Evolutionary conservation across 2,329 filamentous ascomycete genomes (phyloP), one percentile per base, ranked within the genome.

Genomic region (Botrytis porri): DNA sequence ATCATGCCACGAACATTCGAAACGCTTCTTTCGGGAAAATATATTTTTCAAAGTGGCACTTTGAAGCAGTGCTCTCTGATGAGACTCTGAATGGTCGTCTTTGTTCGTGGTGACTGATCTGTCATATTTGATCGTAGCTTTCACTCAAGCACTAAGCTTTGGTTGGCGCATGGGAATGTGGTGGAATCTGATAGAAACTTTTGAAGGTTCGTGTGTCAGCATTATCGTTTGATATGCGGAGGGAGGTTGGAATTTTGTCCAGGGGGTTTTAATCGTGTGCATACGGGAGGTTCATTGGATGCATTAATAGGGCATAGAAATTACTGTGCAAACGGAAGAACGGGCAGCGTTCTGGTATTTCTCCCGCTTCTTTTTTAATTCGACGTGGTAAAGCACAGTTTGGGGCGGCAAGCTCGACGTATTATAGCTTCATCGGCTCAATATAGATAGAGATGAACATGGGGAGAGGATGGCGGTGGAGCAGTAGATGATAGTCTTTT

Each of bases 21-120:
- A 9, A 45, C 16, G 0, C 3, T 2, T 18, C 37, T 20, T 14
- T 32, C 9, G 18, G 45, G 20, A 7, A 22, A 29, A 32, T 5
- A 7, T 6, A 32, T 45, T 7, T 14, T 43, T 41, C 18, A 4
- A 43, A 2, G 8, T 29, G n/a, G 18, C 20, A 9, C 18, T 45
- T 64, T 5, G 10, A 18, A 39, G 39, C n/a, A 64, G 4, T 64
- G 1, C 41, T 14, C 18, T 32, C 16, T 32, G n/a, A 20, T 39
- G 20, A 14, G n/a, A 7, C 25, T 16, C 14, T n/a, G 18, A 14
- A 32, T 1, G 20, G 8, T 1, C 2, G 8, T 1, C 9, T 22
- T 8, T 32, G 14, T 20, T 22, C 14, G 1, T 25, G 1, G 4
- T 20, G 25, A 29, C 37, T 32, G 59, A 32, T 45, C 22, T 39